phyloP scores from a whole-genome alignment of 352 stramenopile genomes.

The Blastocystis hominis region DNA sequence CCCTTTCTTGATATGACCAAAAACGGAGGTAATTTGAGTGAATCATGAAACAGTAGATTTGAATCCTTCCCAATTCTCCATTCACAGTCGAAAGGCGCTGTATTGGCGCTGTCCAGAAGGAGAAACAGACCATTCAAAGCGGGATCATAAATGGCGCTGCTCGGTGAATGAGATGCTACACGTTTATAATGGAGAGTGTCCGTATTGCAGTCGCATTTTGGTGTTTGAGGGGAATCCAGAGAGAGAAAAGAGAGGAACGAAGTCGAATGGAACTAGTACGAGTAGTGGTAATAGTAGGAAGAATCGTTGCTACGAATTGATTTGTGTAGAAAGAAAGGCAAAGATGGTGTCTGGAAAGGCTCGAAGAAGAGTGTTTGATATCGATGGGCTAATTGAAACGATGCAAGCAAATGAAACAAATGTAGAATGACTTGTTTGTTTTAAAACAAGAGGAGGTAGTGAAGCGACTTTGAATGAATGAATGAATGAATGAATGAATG shows the following conservation, averaged over 20 bases:
- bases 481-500: too few relatives aligned
- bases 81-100: constrained; percentile 18
- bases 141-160: constrained; percentile 20
- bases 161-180: constrained; percentile 26
- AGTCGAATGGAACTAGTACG: not conserved
- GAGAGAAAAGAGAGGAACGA: not conserved
- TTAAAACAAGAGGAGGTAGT: too few relatives aligned
- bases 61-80: not conserved
- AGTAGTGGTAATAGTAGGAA: too few relatives aligned
- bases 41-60: not conserved
- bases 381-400: not conserved
- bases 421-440: not conserved
- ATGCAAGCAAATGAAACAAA: not conserved
- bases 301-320: too few relatives aligned
- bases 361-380: not conserved
- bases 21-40: not conserved
- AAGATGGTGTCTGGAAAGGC: too few relatives aligned
- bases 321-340: too few relatives aligned
- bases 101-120: constrained; percentile 34
- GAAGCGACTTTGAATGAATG: too few relatives aligned
- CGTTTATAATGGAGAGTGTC: constrained; percentile 19
- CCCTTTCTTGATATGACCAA: not conserved
- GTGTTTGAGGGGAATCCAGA: not conserved
- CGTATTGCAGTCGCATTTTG: not conserved
- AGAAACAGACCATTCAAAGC: not conserved